Percentiles rank a stretch among this genome's conserved stretches.
phyloP scores from a whole-genome alignment of 805 yeast genomes.

The Candida chauliodis region DNA sequence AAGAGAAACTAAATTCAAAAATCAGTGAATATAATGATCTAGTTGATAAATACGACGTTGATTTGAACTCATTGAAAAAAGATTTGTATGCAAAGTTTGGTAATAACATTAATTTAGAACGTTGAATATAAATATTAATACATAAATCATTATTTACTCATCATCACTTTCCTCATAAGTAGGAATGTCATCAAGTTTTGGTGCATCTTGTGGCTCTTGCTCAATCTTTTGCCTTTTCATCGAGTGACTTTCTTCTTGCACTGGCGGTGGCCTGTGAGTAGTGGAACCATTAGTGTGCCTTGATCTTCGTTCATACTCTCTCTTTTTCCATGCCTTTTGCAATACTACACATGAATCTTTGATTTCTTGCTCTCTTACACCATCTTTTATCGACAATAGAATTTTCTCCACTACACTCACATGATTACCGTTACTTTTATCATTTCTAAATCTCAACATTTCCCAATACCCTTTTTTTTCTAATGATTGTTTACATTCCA shows the following conservation, averaged over 20 bases:
- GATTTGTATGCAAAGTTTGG: slow-evolving; percentile 88
- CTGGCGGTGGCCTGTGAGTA: too few species aligned
- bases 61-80: slow-evolving; percentile 60
- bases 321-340: slow-evolving; percentile 56
- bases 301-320: slow-evolving; percentile 42
- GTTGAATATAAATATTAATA: slow-evolving; percentile 19
- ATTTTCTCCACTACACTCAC: slow-evolving; percentile 77
- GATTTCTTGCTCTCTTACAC: slow-evolving; percentile 78
- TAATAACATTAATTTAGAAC: slow-evolving; percentile 78
- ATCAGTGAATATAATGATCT: slow-evolving; percentile 45
- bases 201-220: slow-evolving; percentile 6
- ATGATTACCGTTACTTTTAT: slow-evolving; percentile 86
- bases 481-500: slow-evolving; percentile 72
- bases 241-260: slow-evolving; percentile 5
- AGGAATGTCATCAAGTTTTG: slow-evolving; percentile 24
- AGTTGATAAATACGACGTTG: slow-evolving; percentile 50
- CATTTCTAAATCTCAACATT: slow-evolving; percentile 86
- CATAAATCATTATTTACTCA: slow-evolving; percentile 11
- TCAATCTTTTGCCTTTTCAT: slow-evolving; percentile 9
- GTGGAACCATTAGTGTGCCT: slow-evolving; percentile 9
- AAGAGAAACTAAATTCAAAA: slow-evolving; percentile 47
- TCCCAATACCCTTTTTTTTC: slow-evolving; percentile 67
- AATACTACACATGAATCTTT: slow-evolving; percentile 55
- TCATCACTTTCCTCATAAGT: slow-evolving; percentile 41
- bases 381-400: slow-evolving; percentile 78